Percentiles rank a stretch among this genome's conserved stretches.
These are phyloP conservation scores for Sclerotinia nivalis DNA, from an alignment of 2,329 filamentous ascomycete species.

Conservation along the genomic window DNA sequence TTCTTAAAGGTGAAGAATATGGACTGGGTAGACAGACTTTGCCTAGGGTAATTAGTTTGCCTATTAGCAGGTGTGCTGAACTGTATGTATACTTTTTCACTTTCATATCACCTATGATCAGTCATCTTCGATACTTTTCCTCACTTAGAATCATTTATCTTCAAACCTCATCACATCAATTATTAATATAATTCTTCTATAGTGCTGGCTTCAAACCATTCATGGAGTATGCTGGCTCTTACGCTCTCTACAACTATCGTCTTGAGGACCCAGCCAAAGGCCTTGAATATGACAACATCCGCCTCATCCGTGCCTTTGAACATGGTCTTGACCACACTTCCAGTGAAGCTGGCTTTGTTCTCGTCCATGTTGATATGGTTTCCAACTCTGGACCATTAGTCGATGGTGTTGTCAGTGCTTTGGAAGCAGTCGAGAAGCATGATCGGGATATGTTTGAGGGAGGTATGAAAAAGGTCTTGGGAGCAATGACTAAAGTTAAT, in stretches of 20 bases:
- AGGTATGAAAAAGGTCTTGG: slow-evolving; percentile 61
- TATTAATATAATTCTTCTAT: slow-evolving; percentile 26
- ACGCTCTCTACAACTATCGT: slow-evolving; percentile 69
- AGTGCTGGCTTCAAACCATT: slow-evolving; percentile 80
- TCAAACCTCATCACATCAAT: not conserved
- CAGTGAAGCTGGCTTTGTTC: slow-evolving; percentile 93
- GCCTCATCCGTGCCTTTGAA: slow-evolving; percentile 89
- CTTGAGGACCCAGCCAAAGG: slow-evolving; percentile 57
- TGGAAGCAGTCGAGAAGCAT: slow-evolving; percentile 56
- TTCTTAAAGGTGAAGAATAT: slow-evolving; percentile 70
- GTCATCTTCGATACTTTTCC: not conserved
- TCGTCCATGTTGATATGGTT: slow-evolving; percentile 96
- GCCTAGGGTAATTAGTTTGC: slow-evolving; percentile 73
- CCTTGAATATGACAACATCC: slow-evolving; percentile 67
- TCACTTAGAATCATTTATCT: slow-evolving; percentile 13
- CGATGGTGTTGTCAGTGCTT: slow-evolving; percentile 66
- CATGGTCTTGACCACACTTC: slow-evolving; percentile 81
- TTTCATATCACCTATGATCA: not conserved
- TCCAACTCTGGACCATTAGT: slow-evolving; percentile 79
- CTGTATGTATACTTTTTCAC: slow-evolving; percentile 63
- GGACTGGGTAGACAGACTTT: slow-evolving; percentile 74
- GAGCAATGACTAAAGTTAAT: slow-evolving; percentile 70
- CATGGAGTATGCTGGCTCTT: slow-evolving; percentile 78
- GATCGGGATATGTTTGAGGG: slow-evolving; percentile 62
- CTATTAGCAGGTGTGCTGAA: slow-evolving; percentile 80